A percentile compares a stretch with the other conserved stretches of the same genome.
Evolutionary conservation across 192 early-diverging fungal species (phyloP).

Genomic region (Obelidium mucronatum): DNA sequence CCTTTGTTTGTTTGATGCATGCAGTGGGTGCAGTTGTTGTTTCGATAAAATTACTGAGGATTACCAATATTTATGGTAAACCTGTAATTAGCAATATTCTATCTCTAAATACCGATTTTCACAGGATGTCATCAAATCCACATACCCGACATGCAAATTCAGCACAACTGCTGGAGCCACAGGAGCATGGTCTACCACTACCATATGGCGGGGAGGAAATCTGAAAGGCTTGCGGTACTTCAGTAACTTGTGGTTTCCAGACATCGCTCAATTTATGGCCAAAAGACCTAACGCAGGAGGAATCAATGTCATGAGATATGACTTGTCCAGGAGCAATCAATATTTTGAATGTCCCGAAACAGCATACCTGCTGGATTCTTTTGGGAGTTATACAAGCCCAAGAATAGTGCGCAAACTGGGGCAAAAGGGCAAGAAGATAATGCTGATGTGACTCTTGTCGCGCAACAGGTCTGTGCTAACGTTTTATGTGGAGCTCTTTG

Average conservation of each 20-base stretch:
- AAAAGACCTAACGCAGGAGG: constrained; percentile 5
- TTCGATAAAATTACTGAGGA: too few species aligned
- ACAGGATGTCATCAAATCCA: neutral
- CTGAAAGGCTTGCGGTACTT: neutral
- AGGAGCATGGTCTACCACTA: constrained; percentile 2
- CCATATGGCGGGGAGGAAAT: neutral
- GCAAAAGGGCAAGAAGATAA: constrained; percentile 1
- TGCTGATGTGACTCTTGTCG: neutral
- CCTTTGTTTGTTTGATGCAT: too few species aligned
- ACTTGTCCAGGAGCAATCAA: too few species aligned
- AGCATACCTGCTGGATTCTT: too few species aligned
- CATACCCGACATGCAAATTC: constrained; percentile 1
- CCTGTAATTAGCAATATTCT: too few species aligned
- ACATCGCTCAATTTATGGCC: neutral
- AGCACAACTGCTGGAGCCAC: constrained; percentile 8
- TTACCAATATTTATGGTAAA: too few species aligned
- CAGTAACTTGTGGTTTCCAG: constrained; percentile 4
- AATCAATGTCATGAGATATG: constrained; percentile 23
- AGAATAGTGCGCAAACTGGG: constrained; percentile 1
- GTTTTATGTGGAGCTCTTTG: too few species aligned
- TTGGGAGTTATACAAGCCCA: too few species aligned
- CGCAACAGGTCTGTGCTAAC: constrained; percentile 12
- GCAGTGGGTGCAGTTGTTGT: too few species aligned
- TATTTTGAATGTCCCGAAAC: too few species aligned
- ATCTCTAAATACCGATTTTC: too few species aligned